Conservation (phyloP, 225 moss, liverwort and hornwort species). For the Pseudoscleropodium purum region DNA sequence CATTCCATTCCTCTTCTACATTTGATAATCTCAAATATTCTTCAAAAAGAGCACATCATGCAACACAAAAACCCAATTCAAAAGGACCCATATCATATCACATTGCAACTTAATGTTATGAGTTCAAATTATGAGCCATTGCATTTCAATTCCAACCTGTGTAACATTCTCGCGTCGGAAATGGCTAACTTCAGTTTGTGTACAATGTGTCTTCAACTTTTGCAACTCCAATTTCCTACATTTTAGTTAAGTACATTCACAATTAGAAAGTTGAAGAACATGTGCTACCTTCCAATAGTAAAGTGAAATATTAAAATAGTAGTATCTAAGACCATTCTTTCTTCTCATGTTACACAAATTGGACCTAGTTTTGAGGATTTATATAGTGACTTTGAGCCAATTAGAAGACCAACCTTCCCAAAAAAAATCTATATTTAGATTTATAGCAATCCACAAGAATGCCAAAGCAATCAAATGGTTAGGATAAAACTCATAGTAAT, state of each 20-base stretch:
- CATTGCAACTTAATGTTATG: neutral
- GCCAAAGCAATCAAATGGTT: neutral
- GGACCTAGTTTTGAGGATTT: neutral
- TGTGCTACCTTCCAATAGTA: neutral
- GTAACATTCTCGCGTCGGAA: constrained; percentile 41
- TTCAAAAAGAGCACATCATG: neutral
- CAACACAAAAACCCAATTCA: neutral
- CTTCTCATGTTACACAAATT: neutral
- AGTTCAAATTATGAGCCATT: neutral
- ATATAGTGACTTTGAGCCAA: accelerated
- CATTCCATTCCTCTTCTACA: neutral
- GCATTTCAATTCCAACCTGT: constrained; percentile 14
- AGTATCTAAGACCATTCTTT: neutral
- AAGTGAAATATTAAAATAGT: neutral
- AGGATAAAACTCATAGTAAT: neutral
- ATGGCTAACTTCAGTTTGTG: constrained; percentile 40
- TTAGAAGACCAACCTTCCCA: neutral
- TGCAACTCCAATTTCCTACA: constrained; percentile 30
- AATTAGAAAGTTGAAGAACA: neutral
- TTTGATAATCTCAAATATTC: neutral
- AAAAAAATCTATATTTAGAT: neutral
- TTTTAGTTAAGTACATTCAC: too few relatives aligned
- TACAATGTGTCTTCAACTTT: constrained; percentile 34
- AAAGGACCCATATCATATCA: neutral
- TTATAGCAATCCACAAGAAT: too few relatives aligned